A percentile compares a stretch with the other conserved stretches of the same genome.
phyloP scores from a whole-genome alignment of 257 asterid species.

The Scutellaria barbata region DNA sequence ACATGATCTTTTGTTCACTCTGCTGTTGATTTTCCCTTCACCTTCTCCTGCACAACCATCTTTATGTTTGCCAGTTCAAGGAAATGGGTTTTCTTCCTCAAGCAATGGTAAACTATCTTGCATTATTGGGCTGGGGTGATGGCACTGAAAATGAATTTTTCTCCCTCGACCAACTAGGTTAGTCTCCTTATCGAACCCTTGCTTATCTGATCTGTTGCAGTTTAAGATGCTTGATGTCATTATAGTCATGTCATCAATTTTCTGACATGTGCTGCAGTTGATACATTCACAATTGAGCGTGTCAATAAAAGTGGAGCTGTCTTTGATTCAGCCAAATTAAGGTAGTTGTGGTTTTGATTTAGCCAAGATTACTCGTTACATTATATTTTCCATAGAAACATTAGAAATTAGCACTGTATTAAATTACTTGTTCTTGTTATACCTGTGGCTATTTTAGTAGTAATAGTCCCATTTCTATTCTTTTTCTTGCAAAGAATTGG shows the following conservation, averaged over 20 bases:
- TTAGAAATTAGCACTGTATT: slow-evolving; percentile 14
- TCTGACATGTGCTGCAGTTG: slow-evolving; percentile 58
- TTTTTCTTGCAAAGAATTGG: slow-evolving; percentile 29
- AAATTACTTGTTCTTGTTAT: slow-evolving; percentile 21
- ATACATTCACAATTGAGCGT: slow-evolving; percentile 87
- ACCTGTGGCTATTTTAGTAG: slow-evolving; percentile 18
- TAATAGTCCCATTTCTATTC: slow-evolving; percentile 4
- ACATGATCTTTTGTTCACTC: not conserved
- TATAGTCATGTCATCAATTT: slow-evolving; percentile 23
- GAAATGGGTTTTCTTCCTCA: slow-evolving; percentile 89
- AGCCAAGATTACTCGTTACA: slow-evolving; percentile 7
- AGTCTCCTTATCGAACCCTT: slow-evolving; percentile 38
- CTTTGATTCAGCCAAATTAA: slow-evolving; percentile 83
- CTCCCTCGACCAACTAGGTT: slow-evolving; percentile 85
- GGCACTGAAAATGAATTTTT: slow-evolving; percentile 93
- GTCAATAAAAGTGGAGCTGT: slow-evolving; percentile 93
- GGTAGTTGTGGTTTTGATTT: slow-evolving; percentile 48
- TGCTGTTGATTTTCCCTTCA: slow-evolving; percentile 24
- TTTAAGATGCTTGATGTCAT: slow-evolving; percentile 31
- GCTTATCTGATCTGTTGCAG: slow-evolving; percentile 30
- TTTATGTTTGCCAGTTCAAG: slow-evolving; percentile 67
- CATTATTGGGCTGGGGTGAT: slow-evolving; percentile 98
- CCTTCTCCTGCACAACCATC: slow-evolving; percentile 31
- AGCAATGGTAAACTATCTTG: slow-evolving; percentile 94
- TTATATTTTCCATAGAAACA: slow-evolving; percentile 21